These are phyloP conservation scores for Rhynchosporium graminicola DNA, from an alignment of 2,329 filamentous ascomycete species.

Conservation along the genomic window DNA sequence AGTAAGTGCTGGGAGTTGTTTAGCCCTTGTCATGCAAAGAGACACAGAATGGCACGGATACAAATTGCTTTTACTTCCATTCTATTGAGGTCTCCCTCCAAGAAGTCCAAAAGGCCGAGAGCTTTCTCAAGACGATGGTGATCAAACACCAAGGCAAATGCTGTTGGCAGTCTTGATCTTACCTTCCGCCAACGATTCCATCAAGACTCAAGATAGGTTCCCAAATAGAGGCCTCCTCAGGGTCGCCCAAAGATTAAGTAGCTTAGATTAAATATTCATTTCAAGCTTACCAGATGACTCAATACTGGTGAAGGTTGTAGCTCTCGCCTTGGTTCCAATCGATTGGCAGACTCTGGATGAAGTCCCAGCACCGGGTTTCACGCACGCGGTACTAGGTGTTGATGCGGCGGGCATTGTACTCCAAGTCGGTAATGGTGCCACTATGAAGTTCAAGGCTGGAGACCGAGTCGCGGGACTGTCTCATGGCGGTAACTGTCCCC, in stretches of 20 bases:
- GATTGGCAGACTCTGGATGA: conserved; percentile 36
- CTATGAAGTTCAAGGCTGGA: conserved; percentile 27
- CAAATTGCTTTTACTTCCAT: no score
- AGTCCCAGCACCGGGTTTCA: conserved; percentile 15
- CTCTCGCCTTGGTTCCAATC: conserved; percentile 37
- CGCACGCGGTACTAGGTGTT: conserved; percentile 24
- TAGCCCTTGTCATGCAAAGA: no score
- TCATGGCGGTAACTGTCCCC: conserved; percentile 29
- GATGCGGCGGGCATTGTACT: conserved; percentile 32
- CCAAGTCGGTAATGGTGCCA: conserved; percentile 27
- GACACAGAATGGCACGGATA: no score
- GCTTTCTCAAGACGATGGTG: no score
- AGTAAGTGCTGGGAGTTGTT: no score
- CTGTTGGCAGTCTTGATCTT: no score
- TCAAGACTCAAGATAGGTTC: no score
- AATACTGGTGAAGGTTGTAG: conserved; percentile 33
- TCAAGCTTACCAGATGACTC: conserved; percentile 26
- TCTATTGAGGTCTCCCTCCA: no score
- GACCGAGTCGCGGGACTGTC: conserved; percentile 28
- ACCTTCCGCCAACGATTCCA: no score
- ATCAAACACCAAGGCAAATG: no score
- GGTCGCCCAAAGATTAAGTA: conserved; percentile 14
- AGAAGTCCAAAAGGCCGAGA: no score
- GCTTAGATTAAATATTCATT: conserved; percentile 11
- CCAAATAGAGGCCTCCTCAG: conserved; percentile 20